Evolutionary conservation across 2,329 filamentous ascomycete species (phyloP).

Genomic region (Verruconis gallopava): DNA sequence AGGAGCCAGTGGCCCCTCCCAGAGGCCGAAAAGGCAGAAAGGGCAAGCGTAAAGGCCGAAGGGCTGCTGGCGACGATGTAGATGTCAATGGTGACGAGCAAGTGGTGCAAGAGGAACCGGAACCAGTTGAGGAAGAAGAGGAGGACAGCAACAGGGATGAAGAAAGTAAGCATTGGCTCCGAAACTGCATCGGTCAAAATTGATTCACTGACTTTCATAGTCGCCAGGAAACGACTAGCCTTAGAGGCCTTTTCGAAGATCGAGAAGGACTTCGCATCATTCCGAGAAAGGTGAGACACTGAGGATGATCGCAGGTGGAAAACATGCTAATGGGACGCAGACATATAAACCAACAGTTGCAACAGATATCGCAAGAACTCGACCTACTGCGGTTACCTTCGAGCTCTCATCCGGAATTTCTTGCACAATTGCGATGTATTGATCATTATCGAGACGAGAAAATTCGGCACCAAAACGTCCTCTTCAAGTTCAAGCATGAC

Average conservation of each 20-base stretch:
- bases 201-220: constrained; percentile 29
- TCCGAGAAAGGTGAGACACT: constrained; percentile 57
- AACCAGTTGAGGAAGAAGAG: constrained; percentile 32
- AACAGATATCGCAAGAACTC: constrained; percentile 59
- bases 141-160: constrained; percentile 24
- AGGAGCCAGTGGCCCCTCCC: constrained; percentile 19
- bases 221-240: constrained; percentile 64
- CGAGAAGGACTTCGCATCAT: constrained; percentile 76
- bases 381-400: constrained; percentile 44
- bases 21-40: constrained; percentile 32
- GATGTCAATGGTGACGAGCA: constrained; percentile 18
- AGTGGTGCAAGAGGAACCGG: constrained; percentile 27
- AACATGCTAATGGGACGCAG: constrained; percentile 23
- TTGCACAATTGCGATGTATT: constrained; percentile 80
- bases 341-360: constrained; percentile 63
- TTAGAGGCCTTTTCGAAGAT: constrained; percentile 68
- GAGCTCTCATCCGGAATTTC: constrained; percentile 74
- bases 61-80: constrained; percentile 17
- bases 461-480: constrained; percentile 58
- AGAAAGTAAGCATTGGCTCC: constrained; percentile 19
- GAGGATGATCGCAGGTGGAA: neutral
- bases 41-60: constrained; percentile 33
- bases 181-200: no score
- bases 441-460: constrained; percentile 73
- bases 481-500: constrained; percentile 60